A percentile compares a stretch with the other conserved stretches of the same genome.
Conservation (phyloP, 768 basidiomycete species). For the Filobasidium wieringae region DNA sequence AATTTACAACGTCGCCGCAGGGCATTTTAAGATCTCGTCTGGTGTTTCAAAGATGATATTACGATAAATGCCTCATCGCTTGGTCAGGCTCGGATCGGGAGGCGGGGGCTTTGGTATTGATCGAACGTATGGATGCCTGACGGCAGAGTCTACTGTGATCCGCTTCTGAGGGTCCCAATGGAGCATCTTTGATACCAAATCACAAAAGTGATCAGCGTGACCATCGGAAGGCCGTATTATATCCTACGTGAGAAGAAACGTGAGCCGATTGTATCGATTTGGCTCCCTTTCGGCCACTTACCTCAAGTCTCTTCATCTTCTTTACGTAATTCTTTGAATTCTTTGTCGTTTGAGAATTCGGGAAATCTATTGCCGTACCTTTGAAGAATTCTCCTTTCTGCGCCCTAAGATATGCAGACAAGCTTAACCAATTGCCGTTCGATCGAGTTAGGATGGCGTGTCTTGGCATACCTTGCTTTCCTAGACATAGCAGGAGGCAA, state of each 20-base stretch:
- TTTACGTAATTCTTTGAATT: constrained; percentile 91
- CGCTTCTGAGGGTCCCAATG: constrained; percentile 81
- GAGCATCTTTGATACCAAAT: constrained; percentile 74
- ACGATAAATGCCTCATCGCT: too few species aligned
- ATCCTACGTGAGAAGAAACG: constrained; percentile 53
- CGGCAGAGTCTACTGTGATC: constrained; percentile 75
- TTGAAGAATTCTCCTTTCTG: constrained; percentile 88
- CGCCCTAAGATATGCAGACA: constrained; percentile 46
- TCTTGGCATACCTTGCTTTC: constrained; percentile 24
- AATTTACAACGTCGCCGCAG: too few species aligned
- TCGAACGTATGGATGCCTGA: constrained; percentile 73
- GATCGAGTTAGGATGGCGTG: neutral
- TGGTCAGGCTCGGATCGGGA: too few species aligned
- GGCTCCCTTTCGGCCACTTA: constrained; percentile 41
- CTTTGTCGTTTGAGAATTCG: constrained; percentile 70
- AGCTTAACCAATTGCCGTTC: neutral
- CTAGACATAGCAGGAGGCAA: constrained; percentile 73
- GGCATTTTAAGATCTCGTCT: too few species aligned
- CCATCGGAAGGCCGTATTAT: neutral
- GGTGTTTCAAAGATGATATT: too few species aligned
- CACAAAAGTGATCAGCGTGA: constrained; percentile 52
- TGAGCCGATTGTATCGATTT: constrained; percentile 60
- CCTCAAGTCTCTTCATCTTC: constrained; percentile 63
- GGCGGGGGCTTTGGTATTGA: constrained; percentile 14
- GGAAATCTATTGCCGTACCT: constrained; percentile 75